These are phyloP conservation scores for Prototheca wickerhamii DNA, from an alignment of 163 green algal genomes.

Conservation along the genomic window DNA sequence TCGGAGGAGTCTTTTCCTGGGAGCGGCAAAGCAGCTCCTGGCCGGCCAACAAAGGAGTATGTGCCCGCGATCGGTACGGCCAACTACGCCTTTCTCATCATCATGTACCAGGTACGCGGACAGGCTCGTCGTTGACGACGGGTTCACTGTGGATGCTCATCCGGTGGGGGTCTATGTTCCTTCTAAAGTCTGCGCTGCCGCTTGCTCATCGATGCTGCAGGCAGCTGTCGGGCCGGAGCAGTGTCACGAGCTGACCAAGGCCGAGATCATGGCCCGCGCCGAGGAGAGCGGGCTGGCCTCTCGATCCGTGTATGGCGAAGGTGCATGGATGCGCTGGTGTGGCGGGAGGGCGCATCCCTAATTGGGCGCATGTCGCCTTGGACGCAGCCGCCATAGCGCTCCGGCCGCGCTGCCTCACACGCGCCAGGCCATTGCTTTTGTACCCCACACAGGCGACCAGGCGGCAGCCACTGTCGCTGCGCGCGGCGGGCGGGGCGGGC, in stretches of 20 bases:
- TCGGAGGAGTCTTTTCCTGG: neutral
- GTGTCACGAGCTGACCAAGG: slow-evolving; percentile 35
- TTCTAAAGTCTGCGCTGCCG: neutral
- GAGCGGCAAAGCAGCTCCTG: neutral
- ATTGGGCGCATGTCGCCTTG: too few relatives aligned
- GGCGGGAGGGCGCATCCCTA: too few relatives aligned
- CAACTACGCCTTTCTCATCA: slow-evolving; percentile 57
- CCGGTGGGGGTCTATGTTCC: neutral
- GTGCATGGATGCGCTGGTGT: too few relatives aligned
- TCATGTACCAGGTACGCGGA: slow-evolving; percentile 34
- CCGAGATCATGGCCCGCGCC: slow-evolving; percentile 35
- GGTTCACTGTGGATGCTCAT: neutral
- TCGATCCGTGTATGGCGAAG: slow-evolving; percentile 32
- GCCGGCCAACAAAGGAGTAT: slow-evolving; percentile 27
- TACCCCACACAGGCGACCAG: neutral
- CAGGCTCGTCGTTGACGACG: too few relatives aligned
- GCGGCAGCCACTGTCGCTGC: too few relatives aligned
- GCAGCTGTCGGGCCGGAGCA: slow-evolving; percentile 29
- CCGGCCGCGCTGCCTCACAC: too few relatives aligned
- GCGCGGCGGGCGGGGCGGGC: too few relatives aligned
- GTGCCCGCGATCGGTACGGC: slow-evolving; percentile 37
- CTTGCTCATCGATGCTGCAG: slow-evolving; percentile 8
- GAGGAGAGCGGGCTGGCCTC: slow-evolving; percentile 38
- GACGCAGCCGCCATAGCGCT: too few relatives aligned
- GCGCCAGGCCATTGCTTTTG: too few relatives aligned